These are phyloP conservation scores for Linnemannia elongata DNA, from an alignment of 192 early-diverging fungal species.

Conservation along the genomic window DNA sequence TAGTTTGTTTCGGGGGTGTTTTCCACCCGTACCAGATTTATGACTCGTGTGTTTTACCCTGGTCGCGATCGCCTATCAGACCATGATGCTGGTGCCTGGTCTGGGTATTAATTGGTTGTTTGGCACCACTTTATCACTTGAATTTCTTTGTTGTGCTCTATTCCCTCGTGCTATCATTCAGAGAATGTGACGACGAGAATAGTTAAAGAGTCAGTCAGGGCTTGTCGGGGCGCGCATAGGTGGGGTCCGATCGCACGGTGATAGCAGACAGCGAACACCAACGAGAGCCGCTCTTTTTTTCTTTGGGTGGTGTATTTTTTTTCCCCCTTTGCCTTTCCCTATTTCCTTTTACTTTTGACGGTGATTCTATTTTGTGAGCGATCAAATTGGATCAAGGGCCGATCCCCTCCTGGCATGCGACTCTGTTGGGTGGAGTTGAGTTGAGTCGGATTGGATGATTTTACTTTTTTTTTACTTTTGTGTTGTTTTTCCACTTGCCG, in stretches of 20 bases:
- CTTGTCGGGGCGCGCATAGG: constrained; percentile 5
- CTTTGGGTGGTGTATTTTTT: neutral
- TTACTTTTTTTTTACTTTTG: neutral
- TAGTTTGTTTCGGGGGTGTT: neutral
- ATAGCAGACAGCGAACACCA: constrained; percentile 3
- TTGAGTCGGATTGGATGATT: neutral
- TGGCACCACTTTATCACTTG: neutral
- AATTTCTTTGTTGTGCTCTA: neutral
- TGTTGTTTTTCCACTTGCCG: constrained; percentile 2
- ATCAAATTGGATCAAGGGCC: constrained; percentile 43
- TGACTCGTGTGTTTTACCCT: neutral
- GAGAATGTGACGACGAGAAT: neutral
- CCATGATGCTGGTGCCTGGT: constrained; percentile 1
- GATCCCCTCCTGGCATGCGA: constrained; percentile 10
- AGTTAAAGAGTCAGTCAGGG: constrained; percentile 1
- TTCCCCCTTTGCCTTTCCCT: neutral
- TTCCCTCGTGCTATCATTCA: neutral
- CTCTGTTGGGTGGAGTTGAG: neutral
- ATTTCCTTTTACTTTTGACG: neutral
- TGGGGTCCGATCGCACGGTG: constrained; percentile 32
- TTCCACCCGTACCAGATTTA: neutral
- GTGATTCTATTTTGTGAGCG: constrained; percentile 33
- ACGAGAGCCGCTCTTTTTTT: neutral
- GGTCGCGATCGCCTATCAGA: neutral
- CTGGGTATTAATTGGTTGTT: neutral